A percentile compares a stretch with the other conserved stretches of the same genome.
Evolutionary conservation across 2,329 filamentous ascomycete genomes (phyloP).

Genomic region (Macrophomina pseudophaseolina): DNA sequence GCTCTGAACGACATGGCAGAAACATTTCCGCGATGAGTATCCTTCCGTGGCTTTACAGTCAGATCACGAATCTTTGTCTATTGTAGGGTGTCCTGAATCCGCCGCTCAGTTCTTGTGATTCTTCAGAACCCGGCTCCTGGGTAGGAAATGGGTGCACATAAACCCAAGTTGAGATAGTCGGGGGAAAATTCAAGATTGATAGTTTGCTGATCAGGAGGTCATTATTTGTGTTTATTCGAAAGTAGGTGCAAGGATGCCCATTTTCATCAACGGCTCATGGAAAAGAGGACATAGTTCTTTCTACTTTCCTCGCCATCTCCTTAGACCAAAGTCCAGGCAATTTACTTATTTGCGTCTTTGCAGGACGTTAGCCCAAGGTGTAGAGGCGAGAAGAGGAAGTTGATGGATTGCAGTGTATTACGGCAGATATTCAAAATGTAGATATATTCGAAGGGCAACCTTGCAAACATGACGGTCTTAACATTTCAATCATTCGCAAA

Average conservation of each 20-base stretch:
- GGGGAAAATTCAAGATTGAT: no score
- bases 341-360: slow-evolving; percentile 11
- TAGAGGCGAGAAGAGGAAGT: background rate
- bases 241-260: no score
- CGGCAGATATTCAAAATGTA: background rate
- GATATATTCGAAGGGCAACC: background rate
- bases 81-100: background rate
- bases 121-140: no score
- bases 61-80: background rate
- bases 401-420: background rate
- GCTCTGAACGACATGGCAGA: background rate
- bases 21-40: no score
- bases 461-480: no score
- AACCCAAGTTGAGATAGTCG: no score
- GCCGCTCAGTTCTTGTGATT: no score
- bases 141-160: no score
- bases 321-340: background rate
- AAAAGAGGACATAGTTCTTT: background rate
- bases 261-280: background rate
- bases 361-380: background rate
- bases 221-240: no score
- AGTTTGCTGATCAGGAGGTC: no score
- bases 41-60: background rate
- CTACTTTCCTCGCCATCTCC: background rate
- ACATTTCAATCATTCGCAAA: no score